Percentiles rank a stretch among this genome's conserved stretches.
phyloP scores from a whole-genome alignment of 169 alveolate genomes.

The Plasmodium cynomolgi region DNA sequence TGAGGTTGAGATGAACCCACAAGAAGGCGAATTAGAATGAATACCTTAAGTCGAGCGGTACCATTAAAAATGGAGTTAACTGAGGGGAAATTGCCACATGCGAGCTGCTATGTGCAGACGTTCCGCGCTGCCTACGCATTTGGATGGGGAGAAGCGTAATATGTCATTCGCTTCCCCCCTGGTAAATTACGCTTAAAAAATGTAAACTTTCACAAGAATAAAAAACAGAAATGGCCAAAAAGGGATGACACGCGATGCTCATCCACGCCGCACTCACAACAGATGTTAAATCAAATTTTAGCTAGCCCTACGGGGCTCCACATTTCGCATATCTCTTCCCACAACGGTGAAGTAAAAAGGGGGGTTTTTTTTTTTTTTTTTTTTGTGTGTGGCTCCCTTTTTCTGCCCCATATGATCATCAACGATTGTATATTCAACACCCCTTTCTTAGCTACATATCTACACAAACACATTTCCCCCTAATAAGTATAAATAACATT shows the following conservation, averaged over 20 bases:
- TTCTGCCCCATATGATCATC: not conserved
- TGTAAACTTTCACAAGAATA: not conserved
- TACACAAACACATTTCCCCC: not conserved
- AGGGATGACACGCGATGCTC: not conserved
- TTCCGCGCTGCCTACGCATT: not conserved
- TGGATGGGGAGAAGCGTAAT: not conserved
- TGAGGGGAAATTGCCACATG: not conserved
- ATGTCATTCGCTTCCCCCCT: not conserved
- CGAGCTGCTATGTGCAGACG: not conserved
- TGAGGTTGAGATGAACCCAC: not conserved
- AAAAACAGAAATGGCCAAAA: not conserved
- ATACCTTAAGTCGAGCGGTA: not conserved
- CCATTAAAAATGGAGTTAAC: not conserved
- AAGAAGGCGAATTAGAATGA: slow-evolving; percentile 4
- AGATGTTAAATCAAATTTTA: not conserved
- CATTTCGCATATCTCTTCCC: not conserved
- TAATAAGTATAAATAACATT: slow-evolving; percentile 55
- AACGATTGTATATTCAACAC: not conserved
- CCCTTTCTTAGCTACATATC: not conserved
- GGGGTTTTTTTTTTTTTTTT: not conserved
- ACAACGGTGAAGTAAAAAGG: not conserved
- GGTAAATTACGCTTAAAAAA: not conserved
- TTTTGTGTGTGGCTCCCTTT: not conserved
- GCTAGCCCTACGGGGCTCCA: not conserved
- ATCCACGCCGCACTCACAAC: not conserved